Base-by-base conservation (phyloP, 345 rosid species). In the Aquilaria yunnanensis region DNA sequence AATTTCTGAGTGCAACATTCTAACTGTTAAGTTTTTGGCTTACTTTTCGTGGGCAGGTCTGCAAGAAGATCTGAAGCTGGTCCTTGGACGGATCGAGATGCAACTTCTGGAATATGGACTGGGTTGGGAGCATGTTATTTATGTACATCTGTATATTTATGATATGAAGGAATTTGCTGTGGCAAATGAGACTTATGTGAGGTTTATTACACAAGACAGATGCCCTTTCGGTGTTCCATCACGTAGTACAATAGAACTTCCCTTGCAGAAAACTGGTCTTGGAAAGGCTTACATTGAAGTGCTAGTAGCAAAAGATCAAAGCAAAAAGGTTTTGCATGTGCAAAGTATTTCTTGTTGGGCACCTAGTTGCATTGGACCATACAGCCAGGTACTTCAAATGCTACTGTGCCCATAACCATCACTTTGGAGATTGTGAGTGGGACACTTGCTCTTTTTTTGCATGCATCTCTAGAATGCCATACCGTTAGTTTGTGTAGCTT, bases 301-400 rank as follows among this genome's bases (percentile, higher is more conserved):
- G 70, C 78, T 94, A 49, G 93, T 85, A 50, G 80, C 88, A 14
- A 80, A 77, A 66, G 82, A 84, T 63, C 80, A 74, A 54, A 81
- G 84, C 81, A 88, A 90, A 81, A 88, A 77, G 65, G 99, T 88
- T 72, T 83, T 90, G 72, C 99, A 94, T 70, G 99, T 94, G 5
- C 97, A 90, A 63, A 94, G 97, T 72, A 90, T 90, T 59, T 94
- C 99, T 48, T 81, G 82, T 59, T 94, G 99, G 99, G 99, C 99
- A 62, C 99, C 99, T 47, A 88, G 99, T 76, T 90, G 99, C 85
- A 94, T 94, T 49, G 99, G 99, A 64, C 99, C 99, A 59, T 94
- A 90, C 66, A 90, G 99, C 73, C 99, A 94, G 95, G 99, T 88
- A 73, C 51, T 49, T 47, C 43, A 32, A 66, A 31, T n/a, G 23